These are phyloP conservation scores for Nannochloropsis salina DNA, from an alignment of 108 stramenopile genomes.

Conservation along the genomic window DNA sequence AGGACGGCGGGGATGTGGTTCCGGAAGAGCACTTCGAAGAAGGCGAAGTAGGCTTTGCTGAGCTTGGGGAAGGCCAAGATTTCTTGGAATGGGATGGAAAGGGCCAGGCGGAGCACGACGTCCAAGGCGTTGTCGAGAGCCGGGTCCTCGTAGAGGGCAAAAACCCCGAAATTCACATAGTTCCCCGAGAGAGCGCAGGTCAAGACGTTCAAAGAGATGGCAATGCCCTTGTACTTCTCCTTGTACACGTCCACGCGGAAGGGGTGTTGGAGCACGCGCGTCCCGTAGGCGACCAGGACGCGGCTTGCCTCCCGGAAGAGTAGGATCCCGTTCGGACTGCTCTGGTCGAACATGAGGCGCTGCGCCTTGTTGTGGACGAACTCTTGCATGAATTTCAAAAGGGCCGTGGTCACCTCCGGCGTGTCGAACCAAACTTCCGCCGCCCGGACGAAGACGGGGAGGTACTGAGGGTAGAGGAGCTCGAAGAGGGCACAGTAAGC, in stretches of 20 bases:
- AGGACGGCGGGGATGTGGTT: constrained; percentile 76
- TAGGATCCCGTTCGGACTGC: constrained; percentile 92
- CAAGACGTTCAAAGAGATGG: constrained; percentile 72
- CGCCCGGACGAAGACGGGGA: constrained; percentile 74
- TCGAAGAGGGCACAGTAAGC: constrained; percentile 88
- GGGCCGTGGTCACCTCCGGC: constrained; percentile 81
- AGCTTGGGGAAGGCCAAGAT: constrained; percentile 89
- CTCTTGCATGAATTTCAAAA: constrained; percentile 89
- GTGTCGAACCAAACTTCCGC: constrained; percentile 87
- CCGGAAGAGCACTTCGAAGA: constrained; percentile 87
- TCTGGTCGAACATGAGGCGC: constrained; percentile 93
- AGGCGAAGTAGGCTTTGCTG: constrained; percentile 82
- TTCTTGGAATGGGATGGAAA: constrained; percentile 80
- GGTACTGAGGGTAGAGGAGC: constrained; percentile 72
- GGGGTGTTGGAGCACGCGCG: constrained; percentile 57
- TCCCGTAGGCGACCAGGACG: constrained; percentile 83
- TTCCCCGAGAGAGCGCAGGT: constrained; percentile 89
- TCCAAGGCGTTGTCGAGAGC: constrained; percentile 81
- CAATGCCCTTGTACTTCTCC: constrained; percentile 83
- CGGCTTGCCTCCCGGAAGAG: constrained; percentile 86
- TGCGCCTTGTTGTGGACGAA: constrained; percentile 95
- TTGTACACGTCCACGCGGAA: constrained; percentile 66
- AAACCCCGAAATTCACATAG: constrained; percentile 95
- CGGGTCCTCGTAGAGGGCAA: constrained; percentile 88
- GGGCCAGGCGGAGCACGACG: constrained; percentile 72